phyloP scores from a whole-genome alignment of 2,329 filamentous ascomycete genomes.

The Aureobasidium subglaciale region DNA sequence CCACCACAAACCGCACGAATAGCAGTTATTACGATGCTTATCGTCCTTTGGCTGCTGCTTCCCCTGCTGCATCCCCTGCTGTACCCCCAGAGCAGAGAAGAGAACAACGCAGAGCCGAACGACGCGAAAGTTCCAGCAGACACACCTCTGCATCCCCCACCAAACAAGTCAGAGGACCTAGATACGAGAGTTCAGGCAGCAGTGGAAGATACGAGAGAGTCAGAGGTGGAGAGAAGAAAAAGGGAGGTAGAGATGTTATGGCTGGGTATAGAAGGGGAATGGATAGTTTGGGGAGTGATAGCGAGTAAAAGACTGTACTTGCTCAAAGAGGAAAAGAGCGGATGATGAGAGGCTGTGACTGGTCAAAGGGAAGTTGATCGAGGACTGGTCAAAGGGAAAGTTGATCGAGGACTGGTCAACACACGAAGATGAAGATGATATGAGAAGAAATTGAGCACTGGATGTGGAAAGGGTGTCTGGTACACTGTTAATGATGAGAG shows the following conservation, averaged over 20 bases:
- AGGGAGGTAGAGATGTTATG: conserved; percentile 15
- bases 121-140: background rate
- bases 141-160: background rate
- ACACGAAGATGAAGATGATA: too few relatives aligned
- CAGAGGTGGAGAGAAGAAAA: conserved; percentile 20
- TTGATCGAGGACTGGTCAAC: too few relatives aligned
- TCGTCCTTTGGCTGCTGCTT: conserved; percentile 22
- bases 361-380: too few relatives aligned
- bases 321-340: background rate
- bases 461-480: too few relatives aligned
- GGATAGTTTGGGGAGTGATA: conserved; percentile 32
- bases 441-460: too few relatives aligned
- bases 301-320: background rate
- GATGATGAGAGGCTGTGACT: background rate
- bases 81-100: conserved; percentile 11
- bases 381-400: too few relatives aligned
- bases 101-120: background rate
- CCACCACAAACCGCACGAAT: conserved; percentile 19
- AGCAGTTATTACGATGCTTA: conserved; percentile 32
- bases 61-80: background rate
- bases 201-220: conserved; percentile 44
- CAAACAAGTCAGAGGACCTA: background rate
- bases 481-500: too few relatives aligned
- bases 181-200: conserved; percentile 24
- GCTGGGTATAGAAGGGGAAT: conserved; percentile 28